Percentiles rank a stretch among this genome's conserved stretches.
Conservation (phyloP, 2,329 filamentous ascomycete species). For the Aspergillus niger region DNA sequence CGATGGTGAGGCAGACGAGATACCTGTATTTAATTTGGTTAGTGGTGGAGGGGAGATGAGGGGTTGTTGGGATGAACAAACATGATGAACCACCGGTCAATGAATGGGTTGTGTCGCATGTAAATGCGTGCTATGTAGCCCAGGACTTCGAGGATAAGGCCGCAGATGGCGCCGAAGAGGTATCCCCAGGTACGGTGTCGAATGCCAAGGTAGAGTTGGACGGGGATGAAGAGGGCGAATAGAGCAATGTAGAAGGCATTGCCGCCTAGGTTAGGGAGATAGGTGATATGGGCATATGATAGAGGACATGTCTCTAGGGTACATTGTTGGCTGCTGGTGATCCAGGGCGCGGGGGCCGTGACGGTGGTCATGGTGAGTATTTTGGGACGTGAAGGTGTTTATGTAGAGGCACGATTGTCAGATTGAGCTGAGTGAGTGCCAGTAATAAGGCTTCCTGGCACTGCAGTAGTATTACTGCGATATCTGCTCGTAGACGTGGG, state of each 20-base stretch:
- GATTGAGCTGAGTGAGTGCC: no score
- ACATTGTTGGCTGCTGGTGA: conserved; percentile 1
- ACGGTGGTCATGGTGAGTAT: not conserved
- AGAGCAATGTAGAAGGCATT: conserved; percentile 5
- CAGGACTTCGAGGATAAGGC: not conserved
- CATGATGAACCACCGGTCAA: conserved; percentile 7
- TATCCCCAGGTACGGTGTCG: not conserved
- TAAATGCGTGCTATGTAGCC: conserved; percentile 1
- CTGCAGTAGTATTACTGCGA: no score
- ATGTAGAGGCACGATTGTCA: no score
- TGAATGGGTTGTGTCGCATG: conserved; percentile 5
- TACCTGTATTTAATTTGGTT: not conserved
- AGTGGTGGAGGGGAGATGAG: not conserved
- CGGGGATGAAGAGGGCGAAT: conserved; percentile 1
- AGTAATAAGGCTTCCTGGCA: no score
- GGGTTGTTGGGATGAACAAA: not conserved
- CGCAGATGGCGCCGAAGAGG: not conserved
- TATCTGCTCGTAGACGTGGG: not conserved
- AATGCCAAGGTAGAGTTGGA: not conserved
- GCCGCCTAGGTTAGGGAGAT: conserved; percentile 1
- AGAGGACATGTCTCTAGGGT: conserved; percentile 1
- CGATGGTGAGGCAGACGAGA: conserved; percentile 12
- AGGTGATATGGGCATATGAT: not conserved
- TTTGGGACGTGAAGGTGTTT: no score
- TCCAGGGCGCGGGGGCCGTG: not conserved